Evolutionary conservation across 257 asterid species (phyloP).

Genomic region (Jacaranda mimosifolia): DNA sequence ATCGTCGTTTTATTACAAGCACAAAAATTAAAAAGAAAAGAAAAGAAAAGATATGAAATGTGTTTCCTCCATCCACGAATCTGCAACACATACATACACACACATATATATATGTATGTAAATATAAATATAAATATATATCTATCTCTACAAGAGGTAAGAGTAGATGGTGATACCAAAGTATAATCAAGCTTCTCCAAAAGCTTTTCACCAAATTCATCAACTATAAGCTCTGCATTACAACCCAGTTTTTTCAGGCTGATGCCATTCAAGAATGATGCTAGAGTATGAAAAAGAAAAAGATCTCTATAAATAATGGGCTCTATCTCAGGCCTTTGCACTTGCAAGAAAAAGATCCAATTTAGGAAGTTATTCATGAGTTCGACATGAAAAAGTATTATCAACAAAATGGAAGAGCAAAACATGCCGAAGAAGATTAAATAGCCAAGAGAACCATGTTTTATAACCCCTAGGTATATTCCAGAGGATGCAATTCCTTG

Average conservation of each 20-base stretch:
- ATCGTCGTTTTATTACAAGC: too few species aligned
- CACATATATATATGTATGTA: not conserved
- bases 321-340: conserved; percentile 96
- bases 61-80: too few species aligned
- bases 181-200: conserved; percentile 98
- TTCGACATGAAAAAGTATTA: conserved; percentile 24
- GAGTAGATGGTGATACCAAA: conserved; percentile 65
- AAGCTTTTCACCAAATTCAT: conserved; percentile 98
- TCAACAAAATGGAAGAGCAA: conserved; percentile 6
- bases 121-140: too few species aligned
- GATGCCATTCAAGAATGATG: conserved; percentile 96
- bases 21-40: too few species aligned
- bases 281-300: conserved; percentile 95
- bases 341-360: conserved; percentile 59
- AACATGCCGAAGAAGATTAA: conserved; percentile 23
- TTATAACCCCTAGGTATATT: conserved; percentile 17
- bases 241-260: conserved; percentile 97
- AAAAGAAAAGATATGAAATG: too few species aligned
- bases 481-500: conserved; percentile 26
- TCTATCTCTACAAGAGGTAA: not conserved
- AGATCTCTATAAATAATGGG: conserved; percentile 98
- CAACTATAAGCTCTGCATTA: conserved; percentile 96
- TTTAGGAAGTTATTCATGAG: conserved; percentile 27
- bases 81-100: not conserved
- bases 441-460: conserved; percentile 33